Base-by-base conservation (phyloP, 108 stramenopile genomes). In the Conticribra weissflogii region DNA sequence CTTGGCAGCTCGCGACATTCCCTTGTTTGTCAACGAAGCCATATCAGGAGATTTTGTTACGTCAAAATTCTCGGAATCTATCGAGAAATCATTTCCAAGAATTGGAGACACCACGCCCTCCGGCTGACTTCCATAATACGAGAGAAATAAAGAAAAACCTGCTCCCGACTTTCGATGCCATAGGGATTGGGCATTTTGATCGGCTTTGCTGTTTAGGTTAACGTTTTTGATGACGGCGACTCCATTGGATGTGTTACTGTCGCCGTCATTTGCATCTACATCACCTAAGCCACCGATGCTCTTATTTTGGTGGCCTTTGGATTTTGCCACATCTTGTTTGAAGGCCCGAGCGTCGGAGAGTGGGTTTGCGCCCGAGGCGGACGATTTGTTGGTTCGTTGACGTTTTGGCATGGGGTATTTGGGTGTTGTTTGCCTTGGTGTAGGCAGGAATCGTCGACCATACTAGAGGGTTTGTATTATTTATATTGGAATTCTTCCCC, bases 111-210 rank as follows among this genome's bases (percentile, higher is more conserved):
- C 36, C 36, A 81, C 78, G 0, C 89, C 86, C 5, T 21, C 0
- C 3, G 89, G 86, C 63, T 90, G 92, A 34, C 48, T 30, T 18
- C 57, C 72, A 67, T 93, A 93, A 62, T 89, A 90, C 16, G 74
- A 50, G 8, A 90, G 52, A 65, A 93, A 93, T 3, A 90, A 48
- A 32, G 56, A 29, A 60, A 71, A 89, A 22, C 88, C 91, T 2
- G 77, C 83, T 24, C 86, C 88, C 8, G 86, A 84, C 70, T 85
- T 81, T 24, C 83, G 76, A 78, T 81, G 74, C 91, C 91, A 92
- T 17, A 91, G 50, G n/a, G 68, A 29, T 19, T 78, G 47, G 32
- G 32, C 45, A 21, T 66, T 70, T 28, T 23, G 41, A 3, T 56
- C 5, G 0, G 48, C 59, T 19, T 59, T 58, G 23, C 19, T 17